Base-by-base conservation (phyloP, 495 filamentous ascomycete genomes). In the Zalerion maritima region DNA sequence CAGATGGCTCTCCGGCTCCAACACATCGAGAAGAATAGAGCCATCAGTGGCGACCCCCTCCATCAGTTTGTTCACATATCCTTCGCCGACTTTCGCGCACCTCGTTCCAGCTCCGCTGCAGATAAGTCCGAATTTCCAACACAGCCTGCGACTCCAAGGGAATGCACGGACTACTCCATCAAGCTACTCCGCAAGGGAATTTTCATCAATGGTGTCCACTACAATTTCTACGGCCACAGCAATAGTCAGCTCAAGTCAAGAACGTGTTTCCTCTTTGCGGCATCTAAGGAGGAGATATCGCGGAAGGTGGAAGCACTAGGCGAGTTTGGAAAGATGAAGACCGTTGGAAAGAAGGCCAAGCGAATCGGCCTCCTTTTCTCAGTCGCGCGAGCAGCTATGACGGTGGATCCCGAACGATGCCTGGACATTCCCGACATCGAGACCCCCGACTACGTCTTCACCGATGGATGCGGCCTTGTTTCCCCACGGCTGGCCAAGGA, bases 161-260 rank as follows among this genome's bases (percentile, higher is more conserved):
- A 65, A 30, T 57, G 50, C 14, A 32, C 42, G 3, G 59, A 61
- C 23, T 66, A 64, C 37, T 42, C 55, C 11, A 41, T 49, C 8
- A 40, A 46, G 9, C 34, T 67, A 2, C 50, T 67, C 12, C 29
- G 37, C 8, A 16, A 46, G 2, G 62, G 60, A 8, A 41, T 69
- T 16, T 30, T 6, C 5, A 18, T 68, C 6, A 60, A 66, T 31
- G 49, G 46, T 1, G 31, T 52, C 0, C 46, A 47, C 6, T 66
- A 69, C 34, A 47, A 64, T 36, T 67, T 66, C 35, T 67, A 54
- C 26, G 63, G 60, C 0, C 58, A 66, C 36, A 66, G 64, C 47
- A 67, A 67, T 33, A 64, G 57, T 34, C 63, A 67, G 42, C 49
- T 66, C 14, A 64, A 66, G 38, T 62, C 63, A 2, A 47, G 51